Evolutionary conservation across 2,329 filamentous ascomycete species (phyloP).

Genomic region (Boeremia exigua): DNA sequence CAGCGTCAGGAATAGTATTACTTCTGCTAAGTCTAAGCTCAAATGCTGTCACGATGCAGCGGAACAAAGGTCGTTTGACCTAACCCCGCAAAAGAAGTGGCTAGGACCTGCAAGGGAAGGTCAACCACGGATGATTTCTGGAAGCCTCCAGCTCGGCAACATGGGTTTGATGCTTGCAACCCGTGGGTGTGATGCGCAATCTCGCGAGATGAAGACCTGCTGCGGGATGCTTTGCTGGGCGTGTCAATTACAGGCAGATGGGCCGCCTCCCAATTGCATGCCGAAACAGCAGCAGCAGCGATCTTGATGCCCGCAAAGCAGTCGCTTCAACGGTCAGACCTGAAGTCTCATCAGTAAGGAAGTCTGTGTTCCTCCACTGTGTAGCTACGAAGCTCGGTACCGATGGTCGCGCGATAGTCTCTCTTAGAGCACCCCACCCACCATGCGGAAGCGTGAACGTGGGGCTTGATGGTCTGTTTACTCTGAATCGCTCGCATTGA

Average conservation of each 20-base stretch:
- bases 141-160: constrained; percentile 15
- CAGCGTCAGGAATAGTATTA: constrained; percentile 27
- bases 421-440: constrained; percentile 35
- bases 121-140: constrained; percentile 34
- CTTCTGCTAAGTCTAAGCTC: constrained; percentile 31
- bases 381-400: constrained; percentile 36
- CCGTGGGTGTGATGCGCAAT: constrained; percentile 27
- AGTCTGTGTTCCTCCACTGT: constrained; percentile 35
- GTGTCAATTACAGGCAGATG: constrained; percentile 15
- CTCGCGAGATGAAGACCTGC: constrained; percentile 20
- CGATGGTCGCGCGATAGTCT: constrained; percentile 32
- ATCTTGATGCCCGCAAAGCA: constrained; percentile 20
- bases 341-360: constrained; percentile 31
- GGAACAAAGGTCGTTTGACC: constrained; percentile 33
- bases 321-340: constrained; percentile 20
- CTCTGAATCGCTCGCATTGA: constrained; percentile 12
- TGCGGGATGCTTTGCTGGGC: constrained; percentile 19
- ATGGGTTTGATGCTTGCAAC: constrained; percentile 18
- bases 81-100: constrained; percentile 41
- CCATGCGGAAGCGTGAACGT: constrained; percentile 33
- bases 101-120: constrained; percentile 35
- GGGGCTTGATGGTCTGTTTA: constrained; percentile 15
- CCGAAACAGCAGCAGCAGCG: constrained; percentile 20
- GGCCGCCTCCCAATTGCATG: constrained; percentile 6
- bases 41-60: constrained; percentile 31